Evolutionary conservation across 805 yeast genomes (phyloP).

Genomic region (Hanseniaspora lindneri): DNA sequence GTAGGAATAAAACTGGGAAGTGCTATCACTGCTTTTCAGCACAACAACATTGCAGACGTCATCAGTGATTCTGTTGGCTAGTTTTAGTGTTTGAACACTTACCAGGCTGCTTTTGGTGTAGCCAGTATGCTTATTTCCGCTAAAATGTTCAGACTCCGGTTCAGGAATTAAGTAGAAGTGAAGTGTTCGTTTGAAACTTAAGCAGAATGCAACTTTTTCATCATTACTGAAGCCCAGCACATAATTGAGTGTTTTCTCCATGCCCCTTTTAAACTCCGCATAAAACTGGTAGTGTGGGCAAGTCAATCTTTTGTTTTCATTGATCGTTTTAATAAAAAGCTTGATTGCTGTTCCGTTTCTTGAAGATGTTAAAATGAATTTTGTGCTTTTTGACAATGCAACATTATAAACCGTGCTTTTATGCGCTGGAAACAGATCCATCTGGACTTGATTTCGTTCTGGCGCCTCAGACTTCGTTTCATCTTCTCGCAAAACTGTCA

Average conservation of each 20-base stretch:
- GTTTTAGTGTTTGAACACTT: constrained; percentile 16
- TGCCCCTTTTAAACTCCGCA: constrained; percentile 81
- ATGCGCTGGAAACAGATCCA: constrained; percentile 68
- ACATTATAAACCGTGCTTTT: constrained; percentile 51
- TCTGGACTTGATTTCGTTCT: constrained; percentile 31
- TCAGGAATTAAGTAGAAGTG: constrained; percentile 45
- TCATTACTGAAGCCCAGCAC: constrained; percentile 75
- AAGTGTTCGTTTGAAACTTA: constrained; percentile 79
- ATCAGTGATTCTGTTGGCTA: constrained; percentile 56
- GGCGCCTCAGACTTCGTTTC: not conserved
- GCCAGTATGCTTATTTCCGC: constrained; percentile 17
- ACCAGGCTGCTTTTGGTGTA: not conserved
- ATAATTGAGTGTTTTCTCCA: constrained; percentile 71
- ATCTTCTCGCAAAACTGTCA: not conserved
- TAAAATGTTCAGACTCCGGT: constrained; percentile 31
- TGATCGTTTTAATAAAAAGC: constrained; percentile 32
- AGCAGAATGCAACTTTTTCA: constrained; percentile 65
- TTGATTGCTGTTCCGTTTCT: constrained; percentile 73
- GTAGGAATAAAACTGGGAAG: constrained; percentile 60
- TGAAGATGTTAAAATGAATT: constrained; percentile 67
- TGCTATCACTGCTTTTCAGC: constrained; percentile 22
- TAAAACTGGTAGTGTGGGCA: constrained; percentile 36
- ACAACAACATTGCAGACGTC: constrained; percentile 37
- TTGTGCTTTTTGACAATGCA: constrained; percentile 51
- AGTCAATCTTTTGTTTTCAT: not conserved